Conservation (phyloP, 2,329 filamentous ascomycete species). For the Drechslera avenae region DNA sequence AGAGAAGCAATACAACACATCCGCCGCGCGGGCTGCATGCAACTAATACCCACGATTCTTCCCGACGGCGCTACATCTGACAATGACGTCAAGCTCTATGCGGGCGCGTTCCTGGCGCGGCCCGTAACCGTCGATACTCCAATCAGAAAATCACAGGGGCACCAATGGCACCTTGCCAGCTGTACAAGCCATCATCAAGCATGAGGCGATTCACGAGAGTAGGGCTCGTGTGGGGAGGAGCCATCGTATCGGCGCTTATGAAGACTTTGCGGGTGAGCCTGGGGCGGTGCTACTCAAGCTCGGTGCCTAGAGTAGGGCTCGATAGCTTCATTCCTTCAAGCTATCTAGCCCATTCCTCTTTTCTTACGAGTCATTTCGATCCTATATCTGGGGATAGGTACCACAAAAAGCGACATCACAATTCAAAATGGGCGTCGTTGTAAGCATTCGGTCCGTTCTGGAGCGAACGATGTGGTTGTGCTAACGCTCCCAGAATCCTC, state of each 20-base stretch:
- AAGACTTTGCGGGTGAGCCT: slow-evolving; percentile 19
- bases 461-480: background rate
- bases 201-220: slow-evolving; percentile 25
- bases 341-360: slow-evolving; percentile 18
- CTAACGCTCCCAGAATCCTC: slow-evolving; percentile 30
- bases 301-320: slow-evolving; percentile 18
- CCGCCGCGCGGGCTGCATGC: slow-evolving; percentile 17
- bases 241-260: slow-evolving; percentile 18
- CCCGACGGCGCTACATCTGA: slow-evolving; percentile 11
- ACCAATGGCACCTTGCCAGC: slow-evolving; percentile 45
- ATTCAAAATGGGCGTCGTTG: slow-evolving; percentile 32
- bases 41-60: slow-evolving; percentile 6
- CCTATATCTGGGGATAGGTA: slow-evolving; percentile 15
- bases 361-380: slow-evolving; percentile 21
- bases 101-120: slow-evolving; percentile 30
- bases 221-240: slow-evolving; percentile 19
- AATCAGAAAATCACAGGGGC: slow-evolving; percentile 24
- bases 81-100: slow-evolving; percentile 35
- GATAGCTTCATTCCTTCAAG: slow-evolving; percentile 4
- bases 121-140: slow-evolving; percentile 32
- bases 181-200: slow-evolving; percentile 44
- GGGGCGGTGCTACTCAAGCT: slow-evolving; percentile 23
- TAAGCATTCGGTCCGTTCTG: slow-evolving; percentile 20
- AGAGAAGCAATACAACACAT: slow-evolving; percentile 19
- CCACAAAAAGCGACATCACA: slow-evolving; percentile 8